Evolutionary conservation across 2,329 filamentous ascomycete species (phyloP), one percentile per base, ranked within the genome.

Genomic region (Claviceps pusilla): DNA sequence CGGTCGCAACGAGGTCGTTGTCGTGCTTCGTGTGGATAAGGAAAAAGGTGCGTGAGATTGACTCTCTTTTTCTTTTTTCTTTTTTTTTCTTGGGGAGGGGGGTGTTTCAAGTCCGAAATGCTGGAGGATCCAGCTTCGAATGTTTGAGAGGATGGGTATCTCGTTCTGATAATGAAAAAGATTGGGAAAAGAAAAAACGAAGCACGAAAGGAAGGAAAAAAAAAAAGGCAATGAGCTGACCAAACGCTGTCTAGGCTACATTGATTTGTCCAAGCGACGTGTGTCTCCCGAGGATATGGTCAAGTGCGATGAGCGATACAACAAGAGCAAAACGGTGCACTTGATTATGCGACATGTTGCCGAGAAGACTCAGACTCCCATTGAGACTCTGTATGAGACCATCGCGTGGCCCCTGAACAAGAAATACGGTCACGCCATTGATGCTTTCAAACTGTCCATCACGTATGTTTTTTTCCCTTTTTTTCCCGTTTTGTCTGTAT

Each of bases 281-380:
- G 93, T 98, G 57, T 96, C 90, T 47, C 87, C 93, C 48, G 93
- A 98, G 71, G 93, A 98, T 75, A 93, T 97, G 59, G 79, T 95
- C 63, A 96, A 96, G 76, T 98, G 94, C 70, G 93, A 98, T 70
- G 93, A 98, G 76, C 83, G 93, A 63, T 98, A 96, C 80, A 98
- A 98, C 82, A 98, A 98, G 84, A 88, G 89, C 77, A 98, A 98
- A 78, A 94, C 95, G 78, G 93, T 97, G 45, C 93, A 98, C 73
- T 94, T 89, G 54, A 96, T 98, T 72, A 91, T 98, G 87, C 86
- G 91, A 70, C 93, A 98, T 71, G 93, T 98, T 59, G 91, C 93
- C 61, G 90, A 98, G 76, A 96, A 96, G 80, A 95, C 89, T 47
- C 83, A 87, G 67, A 87, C 83, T 35, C 90, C 91, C n/a, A 94